Evolutionary conservation across 2,329 filamentous ascomycete species (phyloP).

Genomic region (Aspergillus arachidicola): DNA sequence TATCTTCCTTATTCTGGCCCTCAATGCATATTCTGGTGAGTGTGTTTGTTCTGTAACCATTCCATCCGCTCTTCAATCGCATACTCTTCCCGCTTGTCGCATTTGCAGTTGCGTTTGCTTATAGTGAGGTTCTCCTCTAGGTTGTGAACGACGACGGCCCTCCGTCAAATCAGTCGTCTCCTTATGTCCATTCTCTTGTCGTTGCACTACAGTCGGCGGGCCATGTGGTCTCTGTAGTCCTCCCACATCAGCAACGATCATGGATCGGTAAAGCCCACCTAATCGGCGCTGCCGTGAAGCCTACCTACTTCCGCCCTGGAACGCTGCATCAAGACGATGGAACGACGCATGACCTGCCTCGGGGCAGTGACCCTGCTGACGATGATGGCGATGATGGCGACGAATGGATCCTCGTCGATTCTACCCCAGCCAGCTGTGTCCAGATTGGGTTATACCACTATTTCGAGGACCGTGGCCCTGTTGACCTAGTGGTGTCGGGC

Average conservation of each 20-base stretch:
- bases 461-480: conserved; percentile 69
- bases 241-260: conserved; percentile 88
- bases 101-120: conserved; percentile 3
- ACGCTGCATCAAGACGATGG: conserved; percentile 66
- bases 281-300: conserved; percentile 83
- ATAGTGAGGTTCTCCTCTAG: conserved; percentile 25
- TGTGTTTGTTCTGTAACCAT: conserved; percentile 3
- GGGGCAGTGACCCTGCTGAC: conserved; percentile 56
- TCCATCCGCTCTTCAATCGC: not conserved
- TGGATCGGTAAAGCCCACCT: conserved; percentile 99
- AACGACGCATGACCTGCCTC: conserved; percentile 64
- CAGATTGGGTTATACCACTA: conserved; percentile 83
- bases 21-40: conserved; percentile 57
- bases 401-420: conserved; percentile 81
- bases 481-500: conserved; percentile 77
- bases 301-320: conserved; percentile 76
- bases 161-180: conserved; percentile 74
- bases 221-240: conserved; percentile 86
- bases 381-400: conserved; percentile 57
- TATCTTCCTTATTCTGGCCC: conserved; percentile 4
- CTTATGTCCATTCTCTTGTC: conserved; percentile 76
- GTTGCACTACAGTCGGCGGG: conserved; percentile 71
- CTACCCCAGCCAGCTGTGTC: conserved; percentile 77
- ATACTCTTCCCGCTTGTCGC: not conserved
- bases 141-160: conserved; percentile 76